Percentiles rank a stretch among this genome's conserved stretches.
Evolutionary conservation across 495 filamentous ascomycete species (phyloP).

Genomic region (Penicillium cosmopolitanum): DNA sequence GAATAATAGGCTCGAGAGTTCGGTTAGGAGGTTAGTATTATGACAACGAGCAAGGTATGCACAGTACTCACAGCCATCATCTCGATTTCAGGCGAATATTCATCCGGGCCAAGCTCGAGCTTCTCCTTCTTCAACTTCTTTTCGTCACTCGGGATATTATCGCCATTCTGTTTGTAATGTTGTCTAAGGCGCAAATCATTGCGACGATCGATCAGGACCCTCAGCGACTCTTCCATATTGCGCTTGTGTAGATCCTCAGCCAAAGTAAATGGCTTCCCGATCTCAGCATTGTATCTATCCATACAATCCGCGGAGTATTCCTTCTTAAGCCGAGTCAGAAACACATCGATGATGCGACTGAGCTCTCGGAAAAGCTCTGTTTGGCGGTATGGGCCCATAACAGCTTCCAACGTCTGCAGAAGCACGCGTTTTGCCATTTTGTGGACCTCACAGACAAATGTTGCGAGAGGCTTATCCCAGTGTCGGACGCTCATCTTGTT

Average conservation of each 20-base stretch:
- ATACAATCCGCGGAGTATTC: conserved; percentile 27
- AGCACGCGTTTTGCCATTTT: conserved; percentile 36
- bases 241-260: conserved; percentile 27
- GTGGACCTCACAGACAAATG: conserved; percentile 36
- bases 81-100: conserved; percentile 47
- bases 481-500: conserved; percentile 42
- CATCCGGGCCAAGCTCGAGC: conserved; percentile 44
- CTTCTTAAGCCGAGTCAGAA: conserved; percentile 26
- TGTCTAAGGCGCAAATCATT: background rate
- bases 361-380: conserved; percentile 42
- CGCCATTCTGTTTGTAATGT: background rate
- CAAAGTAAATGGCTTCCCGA: conserved; percentile 42
- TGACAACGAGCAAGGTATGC: background rate
- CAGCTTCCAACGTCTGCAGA: conserved; percentile 31
- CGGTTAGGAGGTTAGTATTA: conserved; percentile 25
- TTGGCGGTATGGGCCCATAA: conserved; percentile 40
- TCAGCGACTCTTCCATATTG: conserved; percentile 11
- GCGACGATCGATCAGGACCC: background rate
- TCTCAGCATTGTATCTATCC: conserved; percentile 35
- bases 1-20: conserved; percentile 56
- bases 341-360: conserved; percentile 29
- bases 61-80: conserved; percentile 52
- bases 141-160: background rate
- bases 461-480: conserved; percentile 38
- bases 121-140: conserved; percentile 21